Base-by-base conservation (phyloP, 2,329 filamentous ascomycete species). In the Alternaria incomplexa region DNA sequence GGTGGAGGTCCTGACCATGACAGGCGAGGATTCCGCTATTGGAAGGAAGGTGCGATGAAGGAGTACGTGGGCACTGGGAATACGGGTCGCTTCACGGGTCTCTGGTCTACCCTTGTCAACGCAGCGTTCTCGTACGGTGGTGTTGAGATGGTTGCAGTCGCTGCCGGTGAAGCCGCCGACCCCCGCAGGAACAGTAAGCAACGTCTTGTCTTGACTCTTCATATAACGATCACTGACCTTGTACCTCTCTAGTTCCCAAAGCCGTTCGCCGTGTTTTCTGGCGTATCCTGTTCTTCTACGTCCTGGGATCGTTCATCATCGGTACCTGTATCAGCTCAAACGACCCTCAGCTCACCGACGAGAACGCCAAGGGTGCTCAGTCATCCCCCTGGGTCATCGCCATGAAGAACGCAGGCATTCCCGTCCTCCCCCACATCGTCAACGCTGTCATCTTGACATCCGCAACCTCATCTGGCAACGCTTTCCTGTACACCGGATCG, bases 371-470 rank as follows among this genome's bases (percentile, higher is more conserved):
- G 50, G 76, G 76, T 52, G 78, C 77, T n/a, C 75, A 77, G 55
- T 70, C 66, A 47, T 80, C 78, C 8, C 79, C 75, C 7, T 80
- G 77, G 74, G 75, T 94, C 62, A 91, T 93, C 65, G 91, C 91
- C 17, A 88, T 90, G 40, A 84, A 86, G 11, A 85, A 87, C 28
- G 91, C 91, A 3, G 88, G 89, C 0, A 89, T 93, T 61, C 84
- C 83, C 5, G 89, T 85, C 7, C 85, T 93, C 5, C 89, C 90
- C 0, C 88, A 88, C 6, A 86, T 94, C 58, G 89, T 94, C 79
- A 95, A 95, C 76, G 91, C 90, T 36, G 84, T 93, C 25, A 89
- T 94, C 69, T 84, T 93, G 67, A 91, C 89, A 0, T 91, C 89
- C 0, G 90, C 89, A 0, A 90, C 88, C 80, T 92, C 90, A 0